Evolutionary conservation across 306 rosid genomes (phyloP).

Genomic region (Lupinus albus): DNA sequence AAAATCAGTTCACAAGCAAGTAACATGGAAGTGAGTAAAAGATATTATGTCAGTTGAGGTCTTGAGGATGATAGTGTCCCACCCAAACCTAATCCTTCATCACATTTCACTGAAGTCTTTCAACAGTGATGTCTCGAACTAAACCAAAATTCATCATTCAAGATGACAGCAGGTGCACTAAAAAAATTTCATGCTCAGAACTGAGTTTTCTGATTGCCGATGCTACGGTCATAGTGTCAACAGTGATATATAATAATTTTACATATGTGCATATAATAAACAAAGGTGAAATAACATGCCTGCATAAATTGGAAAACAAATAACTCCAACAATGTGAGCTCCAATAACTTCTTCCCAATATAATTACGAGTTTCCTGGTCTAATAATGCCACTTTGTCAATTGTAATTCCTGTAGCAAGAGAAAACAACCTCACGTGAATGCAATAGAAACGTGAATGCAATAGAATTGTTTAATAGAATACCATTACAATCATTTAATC

Average conservation of each 20-base stretch:
- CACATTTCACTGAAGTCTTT: slow-evolving; percentile 24
- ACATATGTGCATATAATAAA: slow-evolving; percentile 15
- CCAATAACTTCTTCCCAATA: slow-evolving; percentile 83
- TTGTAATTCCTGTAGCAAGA: slow-evolving; percentile 74
- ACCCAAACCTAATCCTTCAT: slow-evolving; percentile 24
- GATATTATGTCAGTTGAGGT: slow-evolving; percentile 15
- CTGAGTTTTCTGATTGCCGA: slow-evolving; percentile 14
- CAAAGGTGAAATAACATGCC: slow-evolving; percentile 54
- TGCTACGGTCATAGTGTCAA: slow-evolving; percentile 18
- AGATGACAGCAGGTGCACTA: slow-evolving; percentile 12
- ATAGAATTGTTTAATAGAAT: slow-evolving; percentile 9
- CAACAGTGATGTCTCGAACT: slow-evolving; percentile 30
- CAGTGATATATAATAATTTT: slow-evolving; percentile 28
- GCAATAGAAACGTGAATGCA: slow-evolving; percentile 19
- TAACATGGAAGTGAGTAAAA: neutral
- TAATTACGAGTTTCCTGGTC: slow-evolving; percentile 85
- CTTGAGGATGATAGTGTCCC: slow-evolving; percentile 16
- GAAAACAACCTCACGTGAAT: slow-evolving; percentile 37
- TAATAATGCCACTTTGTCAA: slow-evolving; percentile 83
- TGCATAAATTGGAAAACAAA: slow-evolving; percentile 86
- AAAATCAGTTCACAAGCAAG: slow-evolving; percentile 20
- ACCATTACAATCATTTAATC: slow-evolving; percentile 16
- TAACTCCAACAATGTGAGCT: slow-evolving; percentile 82
- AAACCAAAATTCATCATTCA: slow-evolving; percentile 26
- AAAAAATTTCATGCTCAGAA: slow-evolving; percentile 23